Conservation (phyloP, 768 basidiomycete species). For the Inosperma sp. region DNA sequence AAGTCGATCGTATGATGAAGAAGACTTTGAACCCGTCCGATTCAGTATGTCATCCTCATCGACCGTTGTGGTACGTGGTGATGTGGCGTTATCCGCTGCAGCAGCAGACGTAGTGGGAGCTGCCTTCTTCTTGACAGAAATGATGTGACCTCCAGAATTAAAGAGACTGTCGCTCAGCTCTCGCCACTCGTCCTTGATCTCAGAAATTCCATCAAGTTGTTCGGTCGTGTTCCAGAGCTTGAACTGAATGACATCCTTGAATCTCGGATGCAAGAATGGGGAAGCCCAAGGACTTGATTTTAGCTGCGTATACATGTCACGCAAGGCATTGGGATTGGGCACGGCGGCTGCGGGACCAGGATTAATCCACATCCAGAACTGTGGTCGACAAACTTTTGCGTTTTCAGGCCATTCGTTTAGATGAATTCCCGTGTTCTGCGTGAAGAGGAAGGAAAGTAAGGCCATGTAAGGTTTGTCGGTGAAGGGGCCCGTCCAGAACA, state of each 20-base stretch:
- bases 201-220: conserved; percentile 81
- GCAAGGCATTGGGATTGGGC: conserved; percentile 70
- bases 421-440: conserved; percentile 85
- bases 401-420: conserved; percentile 39
- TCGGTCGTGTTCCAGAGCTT: conserved; percentile 97
- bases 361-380: conserved; percentile 97
- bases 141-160: conserved; percentile 81
- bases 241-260: conserved; percentile 86
- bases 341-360: conserved; percentile 85
- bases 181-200: conserved; percentile 88
- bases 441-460: conserved; percentile 86
- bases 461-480: conserved; percentile 97
- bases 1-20: conserved; percentile 81
- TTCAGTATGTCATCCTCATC: conserved; percentile 57
- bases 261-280: conserved; percentile 85
- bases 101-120: conserved; percentile 22
- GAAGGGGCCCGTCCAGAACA: conserved; percentile 97
- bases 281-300: conserved; percentile 84
- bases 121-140: conserved; percentile 48
- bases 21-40: conserved; percentile 85
- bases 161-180: conserved; percentile 67
- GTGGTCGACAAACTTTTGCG: conserved; percentile 66
- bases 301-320: conserved; percentile 79
- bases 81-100: conserved; percentile 48
- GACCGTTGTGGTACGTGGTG: conserved; percentile 39